These are phyloP conservation scores for Saturnispora serradocipensis DNA, from an alignment of 805 yeast species.

Conservation along the genomic window DNA sequence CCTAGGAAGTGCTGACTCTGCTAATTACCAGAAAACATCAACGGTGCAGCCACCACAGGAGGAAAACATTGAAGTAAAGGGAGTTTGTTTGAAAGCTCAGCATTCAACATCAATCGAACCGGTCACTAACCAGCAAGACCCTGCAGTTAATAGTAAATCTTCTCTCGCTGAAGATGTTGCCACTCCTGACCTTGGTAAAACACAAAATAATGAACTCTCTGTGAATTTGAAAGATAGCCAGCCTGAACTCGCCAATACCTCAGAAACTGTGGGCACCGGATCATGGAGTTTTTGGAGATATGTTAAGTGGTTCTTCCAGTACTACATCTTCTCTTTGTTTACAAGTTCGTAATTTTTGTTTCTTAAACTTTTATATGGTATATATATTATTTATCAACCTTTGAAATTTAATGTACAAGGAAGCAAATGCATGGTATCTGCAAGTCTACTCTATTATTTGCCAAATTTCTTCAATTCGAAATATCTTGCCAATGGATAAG, in stretches of 20 bases:
- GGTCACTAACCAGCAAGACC: neutral
- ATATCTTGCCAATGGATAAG: constrained; percentile 59
- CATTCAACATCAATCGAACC: neutral
- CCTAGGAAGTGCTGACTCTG: neutral
- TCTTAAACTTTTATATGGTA: neutral
- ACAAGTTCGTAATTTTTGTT: neutral
- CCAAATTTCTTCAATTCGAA: constrained; percentile 52
- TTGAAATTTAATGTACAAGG: neutral
- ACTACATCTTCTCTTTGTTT: constrained; percentile 14
- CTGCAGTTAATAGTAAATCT: neutral
- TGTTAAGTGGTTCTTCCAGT: constrained; percentile 14
- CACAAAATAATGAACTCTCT: neutral
- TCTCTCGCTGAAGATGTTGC: neutral
- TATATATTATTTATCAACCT: neutral
- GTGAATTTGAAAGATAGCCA: neutral
- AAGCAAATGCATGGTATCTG: neutral
- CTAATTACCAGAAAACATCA: neutral
- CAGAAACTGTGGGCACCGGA: neutral
- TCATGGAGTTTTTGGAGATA: constrained; percentile 9
- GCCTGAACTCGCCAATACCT: neutral
- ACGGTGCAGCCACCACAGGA: neutral
- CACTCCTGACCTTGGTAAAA: neutral
- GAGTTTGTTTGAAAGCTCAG: neutral
- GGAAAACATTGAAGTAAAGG: neutral
- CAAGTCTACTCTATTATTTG: constrained; percentile 10